Evolutionary conservation across 2,329 filamentous ascomycete genomes (phyloP), one percentile per base, ranked within the genome.

Genomic region (Phialemoniopsis sp.): DNA sequence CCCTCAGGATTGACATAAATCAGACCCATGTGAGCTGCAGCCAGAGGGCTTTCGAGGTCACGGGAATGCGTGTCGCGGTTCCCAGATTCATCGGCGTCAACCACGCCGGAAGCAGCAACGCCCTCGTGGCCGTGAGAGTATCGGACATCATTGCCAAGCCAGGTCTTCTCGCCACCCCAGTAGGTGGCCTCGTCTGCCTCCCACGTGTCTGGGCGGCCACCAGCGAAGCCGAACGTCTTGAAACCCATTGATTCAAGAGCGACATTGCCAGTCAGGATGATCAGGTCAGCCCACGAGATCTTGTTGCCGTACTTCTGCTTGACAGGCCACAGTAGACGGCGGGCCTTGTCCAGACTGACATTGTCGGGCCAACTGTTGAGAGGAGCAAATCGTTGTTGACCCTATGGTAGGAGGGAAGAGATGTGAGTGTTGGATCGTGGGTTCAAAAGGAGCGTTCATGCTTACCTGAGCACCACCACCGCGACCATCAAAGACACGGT

Each of bases 321-420:
- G 67, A 89, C 80, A 41, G 85, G 85, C 82, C 84, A 88, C 32
- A 89, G 68, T 40, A 89, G 76, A 47, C 85, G 84, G 41, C 85
- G 85, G 26, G 85, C 85, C 76, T 89, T 89, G 75, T 89, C 85
- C 39, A 89, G 75, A 52, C 72, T 81, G 55, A 80, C 82, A 50
- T 89, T 89, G 66, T 89, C 85, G 32, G 85, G 85, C 85, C 85
- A 89, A 69, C 80, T 80, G 75, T 89, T 89, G 57, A 89, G 78
- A 6, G 86, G 86, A 38, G 85, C 85, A 53, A 89, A 89, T 31
- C 86, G 80, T 66, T 89, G 85, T 65, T 89, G 85, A 41, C 83
- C 85, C 54, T 26, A 26, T 6, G 10, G 21, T 10, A 10, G 21
- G 21, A 26, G 6, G 21, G 6, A 26, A 6, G 21, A 26, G 21